phyloP scores from a whole-genome alignment of 331 rosid species.

The Dryas integrifolia region DNA sequence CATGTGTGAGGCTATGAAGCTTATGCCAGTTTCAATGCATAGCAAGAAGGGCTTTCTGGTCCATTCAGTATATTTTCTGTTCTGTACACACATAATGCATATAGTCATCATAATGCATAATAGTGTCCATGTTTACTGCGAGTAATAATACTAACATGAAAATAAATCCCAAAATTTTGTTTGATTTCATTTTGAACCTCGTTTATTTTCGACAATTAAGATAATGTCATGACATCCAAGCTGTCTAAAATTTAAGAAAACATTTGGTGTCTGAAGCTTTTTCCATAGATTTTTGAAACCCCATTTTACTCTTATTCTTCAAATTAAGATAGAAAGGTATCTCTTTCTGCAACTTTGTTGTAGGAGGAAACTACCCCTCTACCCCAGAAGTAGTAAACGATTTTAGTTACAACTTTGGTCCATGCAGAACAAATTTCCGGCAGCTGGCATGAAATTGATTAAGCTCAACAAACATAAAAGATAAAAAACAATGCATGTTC shows the following conservation, averaged over 20 bases:
- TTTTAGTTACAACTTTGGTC: not conserved
- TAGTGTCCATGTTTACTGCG: no score
- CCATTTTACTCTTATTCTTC: not conserved
- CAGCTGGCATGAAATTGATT: not conserved
- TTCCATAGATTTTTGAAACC: not conserved
- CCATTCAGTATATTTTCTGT: not conserved
- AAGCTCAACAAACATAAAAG: not conserved
- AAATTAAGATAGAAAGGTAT: not conserved
- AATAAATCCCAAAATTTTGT: no score
- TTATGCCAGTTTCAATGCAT: not conserved
- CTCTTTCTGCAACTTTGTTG: not conserved
- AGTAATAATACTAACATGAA: no score
- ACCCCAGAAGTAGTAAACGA: not conserved
- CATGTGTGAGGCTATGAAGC: not conserved
- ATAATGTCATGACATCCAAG: not conserved
- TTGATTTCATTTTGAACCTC: no score
- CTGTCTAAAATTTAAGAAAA: not conserved
- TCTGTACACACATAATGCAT: no score
- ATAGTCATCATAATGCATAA: no score
- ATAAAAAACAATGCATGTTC: not conserved
- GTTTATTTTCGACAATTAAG: no score
- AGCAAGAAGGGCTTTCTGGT: not conserved
- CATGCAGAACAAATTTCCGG: not conserved
- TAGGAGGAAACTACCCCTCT: not conserved
- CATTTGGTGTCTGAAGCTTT: not conserved